Conservation (phyloP, 2,329 filamentous ascomycete species). For the Blastomyces parvus region DNA sequence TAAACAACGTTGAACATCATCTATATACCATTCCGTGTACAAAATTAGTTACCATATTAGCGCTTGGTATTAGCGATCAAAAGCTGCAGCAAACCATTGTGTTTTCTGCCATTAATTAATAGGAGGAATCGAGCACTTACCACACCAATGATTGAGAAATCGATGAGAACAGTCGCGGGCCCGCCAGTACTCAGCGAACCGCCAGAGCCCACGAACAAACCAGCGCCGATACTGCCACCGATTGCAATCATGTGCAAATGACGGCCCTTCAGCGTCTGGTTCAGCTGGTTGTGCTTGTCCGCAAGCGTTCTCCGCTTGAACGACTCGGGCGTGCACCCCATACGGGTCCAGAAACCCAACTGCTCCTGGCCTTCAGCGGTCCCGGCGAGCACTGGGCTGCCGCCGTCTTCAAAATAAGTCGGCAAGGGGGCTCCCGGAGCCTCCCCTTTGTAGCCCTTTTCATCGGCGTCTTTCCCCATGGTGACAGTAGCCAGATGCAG, state of each 20-base stretch:
- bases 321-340: slow-evolving; percentile 32
- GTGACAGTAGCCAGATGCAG: neutral
- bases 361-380: slow-evolving; percentile 4
- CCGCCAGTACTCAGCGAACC: slow-evolving; percentile 29
- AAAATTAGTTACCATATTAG: neutral
- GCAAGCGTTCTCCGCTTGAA: slow-evolving; percentile 27
- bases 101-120: neutral
- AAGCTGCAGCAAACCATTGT: neutral
- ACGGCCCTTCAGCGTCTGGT: slow-evolving; percentile 23
- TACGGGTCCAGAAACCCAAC: slow-evolving; percentile 30
- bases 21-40: slow-evolving; percentile 18
- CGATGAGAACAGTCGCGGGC: slow-evolving; percentile 29
- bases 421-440: slow-evolving; percentile 9
- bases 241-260: slow-evolving; percentile 37
- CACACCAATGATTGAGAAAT: slow-evolving; percentile 46
- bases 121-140: slow-evolving; percentile 9
- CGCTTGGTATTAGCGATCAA: neutral
- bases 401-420: slow-evolving; percentile 1
- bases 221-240: slow-evolving; percentile 23
- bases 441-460: slow-evolving; percentile 1
- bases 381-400: slow-evolving; percentile 5
- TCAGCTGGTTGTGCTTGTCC: slow-evolving; percentile 20
- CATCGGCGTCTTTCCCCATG: slow-evolving; percentile 12
- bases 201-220: slow-evolving; percentile 36
- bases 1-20: slow-evolving; percentile 53